phyloP scores from a whole-genome alignment of 1,284 basidiomycete species.

The Trichosporon coremiiforme region DNA sequence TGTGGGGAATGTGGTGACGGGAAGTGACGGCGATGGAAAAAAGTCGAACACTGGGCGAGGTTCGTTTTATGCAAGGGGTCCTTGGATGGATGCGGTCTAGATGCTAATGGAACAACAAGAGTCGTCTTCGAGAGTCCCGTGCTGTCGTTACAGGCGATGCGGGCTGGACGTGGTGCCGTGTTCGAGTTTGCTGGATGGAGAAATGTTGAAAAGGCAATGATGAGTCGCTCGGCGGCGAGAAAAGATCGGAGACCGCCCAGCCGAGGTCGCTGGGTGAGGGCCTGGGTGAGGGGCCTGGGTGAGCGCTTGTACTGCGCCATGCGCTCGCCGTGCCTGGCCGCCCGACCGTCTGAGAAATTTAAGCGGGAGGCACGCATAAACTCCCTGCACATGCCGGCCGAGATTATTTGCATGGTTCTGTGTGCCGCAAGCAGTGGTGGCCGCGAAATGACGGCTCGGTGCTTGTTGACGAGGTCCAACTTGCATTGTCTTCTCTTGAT shows the following conservation, averaged over 20 bases:
- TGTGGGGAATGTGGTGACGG: constrained; percentile 21
- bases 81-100: background rate
- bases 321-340: background rate
- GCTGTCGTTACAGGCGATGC: constrained; percentile 6
- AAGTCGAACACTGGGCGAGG: background rate
- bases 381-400: background rate
- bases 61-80: background rate
- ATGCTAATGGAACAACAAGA: background rate
- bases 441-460: constrained; percentile 4
- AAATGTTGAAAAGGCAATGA: constrained; percentile 15
- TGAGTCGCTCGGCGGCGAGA: constrained; percentile 23
- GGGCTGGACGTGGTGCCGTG: background rate
- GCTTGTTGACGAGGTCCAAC: background rate
- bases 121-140: background rate
- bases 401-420: background rate
- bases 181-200: background rate
- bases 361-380: constrained; percentile 15
- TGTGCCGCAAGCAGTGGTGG: background rate
- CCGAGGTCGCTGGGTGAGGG: background rate
- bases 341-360: constrained; percentile 11
- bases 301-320: background rate
- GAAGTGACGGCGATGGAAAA: constrained; percentile 9
- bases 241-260: constrained; percentile 4
- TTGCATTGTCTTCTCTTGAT: background rate
- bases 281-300: too few species aligned